Conservation (phyloP, 192 early-diverging fungal species). For the Dissophora globulifera region DNA sequence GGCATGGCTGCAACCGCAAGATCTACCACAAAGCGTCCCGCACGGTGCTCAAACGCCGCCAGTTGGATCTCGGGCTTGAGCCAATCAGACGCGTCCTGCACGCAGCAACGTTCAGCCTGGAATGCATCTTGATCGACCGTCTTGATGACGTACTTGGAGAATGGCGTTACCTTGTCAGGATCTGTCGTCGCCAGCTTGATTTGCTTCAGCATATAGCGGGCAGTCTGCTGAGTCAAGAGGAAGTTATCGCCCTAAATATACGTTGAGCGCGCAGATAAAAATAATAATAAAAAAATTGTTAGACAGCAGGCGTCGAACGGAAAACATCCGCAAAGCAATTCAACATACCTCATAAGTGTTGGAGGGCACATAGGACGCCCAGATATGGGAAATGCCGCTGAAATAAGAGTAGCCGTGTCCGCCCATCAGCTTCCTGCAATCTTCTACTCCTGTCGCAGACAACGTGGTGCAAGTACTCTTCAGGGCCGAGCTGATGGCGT, state of each 20-base stretch:
- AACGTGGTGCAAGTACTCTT: conserved; percentile 71
- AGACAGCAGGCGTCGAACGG: conserved; percentile 1
- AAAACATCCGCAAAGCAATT: conserved; percentile 58
- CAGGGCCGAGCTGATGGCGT: conserved; percentile 72
- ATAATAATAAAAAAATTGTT: not conserved
- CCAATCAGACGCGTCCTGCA: conserved; percentile 37
- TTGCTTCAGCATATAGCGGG: conserved; percentile 76
- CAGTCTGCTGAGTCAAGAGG: conserved; percentile 74
- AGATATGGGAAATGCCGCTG: conserved; percentile 74
- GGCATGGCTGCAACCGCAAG: conserved; percentile 64
- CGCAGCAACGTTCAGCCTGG: conserved; percentile 33
- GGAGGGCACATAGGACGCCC: conserved; percentile 68
- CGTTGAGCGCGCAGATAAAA: not conserved
- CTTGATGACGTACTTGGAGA: conserved; percentile 48
- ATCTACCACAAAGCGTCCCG: conserved; percentile 68
- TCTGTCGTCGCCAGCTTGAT: conserved; percentile 58
- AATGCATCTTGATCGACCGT: conserved; percentile 29
- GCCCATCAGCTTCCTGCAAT: conserved; percentile 76
- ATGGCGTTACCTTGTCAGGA: conserved; percentile 38
- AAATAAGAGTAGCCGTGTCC: conserved; percentile 80
- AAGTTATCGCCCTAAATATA: conserved; percentile 76
- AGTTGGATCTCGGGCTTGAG: conserved; percentile 68
- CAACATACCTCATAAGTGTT: conserved; percentile 65
- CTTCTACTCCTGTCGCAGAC: conserved; percentile 71
- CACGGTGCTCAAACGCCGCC: conserved; percentile 74